Conservation (phyloP, 2,329 filamentous ascomycete genomes). For the Talaromyces marneffei region DNA sequence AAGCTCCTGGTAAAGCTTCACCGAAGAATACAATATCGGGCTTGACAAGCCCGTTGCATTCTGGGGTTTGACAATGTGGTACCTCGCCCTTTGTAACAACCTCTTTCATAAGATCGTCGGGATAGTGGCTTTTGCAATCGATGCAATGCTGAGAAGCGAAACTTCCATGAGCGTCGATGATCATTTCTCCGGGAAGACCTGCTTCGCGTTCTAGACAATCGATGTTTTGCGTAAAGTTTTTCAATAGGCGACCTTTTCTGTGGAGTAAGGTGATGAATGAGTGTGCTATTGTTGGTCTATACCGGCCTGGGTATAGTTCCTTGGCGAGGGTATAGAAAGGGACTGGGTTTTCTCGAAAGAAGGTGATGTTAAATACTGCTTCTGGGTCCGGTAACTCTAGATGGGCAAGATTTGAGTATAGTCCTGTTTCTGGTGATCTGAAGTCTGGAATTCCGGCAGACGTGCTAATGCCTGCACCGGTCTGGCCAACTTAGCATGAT, state of each 20-base stretch:
- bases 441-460: constrained; percentile 67
- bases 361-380: constrained; percentile 88
- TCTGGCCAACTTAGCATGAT: constrained; percentile 37
- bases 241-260: constrained; percentile 69
- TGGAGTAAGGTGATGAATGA: constrained; percentile 79
- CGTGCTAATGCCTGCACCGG: constrained; percentile 70
- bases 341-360: constrained; percentile 74
- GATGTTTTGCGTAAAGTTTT: constrained; percentile 96
- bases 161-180: constrained; percentile 91
- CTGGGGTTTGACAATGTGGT: constrained; percentile 57
- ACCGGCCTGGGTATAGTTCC: constrained; percentile 87
- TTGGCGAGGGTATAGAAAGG: constrained; percentile 91
- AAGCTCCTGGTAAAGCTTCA: constrained; percentile 61
- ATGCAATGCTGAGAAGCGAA: constrained; percentile 90
- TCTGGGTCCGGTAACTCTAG: constrained; percentile 84
- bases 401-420: constrained; percentile 84
- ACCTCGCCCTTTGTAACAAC: constrained; percentile 63
- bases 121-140: constrained; percentile 70
- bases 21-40: constrained; percentile 95
- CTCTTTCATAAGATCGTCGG: constrained; percentile 66
- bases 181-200: constrained; percentile 71
- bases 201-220: constrained; percentile 87
- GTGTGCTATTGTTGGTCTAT: constrained; percentile 82
- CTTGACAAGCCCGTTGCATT: constrained; percentile 77
- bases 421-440: constrained; percentile 72